Base-by-base conservation (phyloP, 2,329 filamentous ascomycete genomes). In the Calcarisporium arbuscula region DNA sequence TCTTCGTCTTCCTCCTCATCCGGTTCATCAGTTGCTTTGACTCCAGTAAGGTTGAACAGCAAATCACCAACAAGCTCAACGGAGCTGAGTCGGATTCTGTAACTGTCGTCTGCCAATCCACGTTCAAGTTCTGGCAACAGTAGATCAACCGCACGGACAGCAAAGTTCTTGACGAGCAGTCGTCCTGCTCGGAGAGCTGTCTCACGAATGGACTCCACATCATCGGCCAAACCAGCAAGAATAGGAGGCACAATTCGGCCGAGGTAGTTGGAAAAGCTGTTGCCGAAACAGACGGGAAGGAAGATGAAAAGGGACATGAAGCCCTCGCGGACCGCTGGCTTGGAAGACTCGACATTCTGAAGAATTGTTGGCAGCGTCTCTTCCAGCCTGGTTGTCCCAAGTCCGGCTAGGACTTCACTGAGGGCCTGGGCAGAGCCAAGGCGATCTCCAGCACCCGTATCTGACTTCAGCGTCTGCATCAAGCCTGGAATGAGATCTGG, bases 291-390 rank as follows among this genome's bases (percentile, higher is more conserved):
- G 34, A 95, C 92, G 10, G 92, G 92, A 65, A 98, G 78, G 74
- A 95, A 98, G 47, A 98, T 96, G 64, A 98, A 98, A 26, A 98
- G 74, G 7, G 92, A 95, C 92, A 98, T 98, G 68, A 98, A 98
- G 29, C 92, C 92, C 69, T 98, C 92, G 50, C 92, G 81, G 44
- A 98, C 87, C 35, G 88, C 80, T 14, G 92, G 59, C 62, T 95
- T 95, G 47, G 82, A 78, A 51, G 90, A 96, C 48, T 87, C 81
- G 46, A 95, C 90, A 52, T 98, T 98, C 53, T 96, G 90, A 26
- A 98, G 65, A 49, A 98, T 95, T 10, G 90, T 95, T 25, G 92
- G 94, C 29, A 98, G 68, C 5, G 89, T 96, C 62, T 98, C 94
- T 60, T 98, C 92, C 47, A 98, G 68, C 47, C 92, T 84, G 32